These are phyloP conservation scores for Capillidium rhysosporum DNA, from an alignment of 371 early-diverging fungal species.

Conservation along the genomic window DNA sequence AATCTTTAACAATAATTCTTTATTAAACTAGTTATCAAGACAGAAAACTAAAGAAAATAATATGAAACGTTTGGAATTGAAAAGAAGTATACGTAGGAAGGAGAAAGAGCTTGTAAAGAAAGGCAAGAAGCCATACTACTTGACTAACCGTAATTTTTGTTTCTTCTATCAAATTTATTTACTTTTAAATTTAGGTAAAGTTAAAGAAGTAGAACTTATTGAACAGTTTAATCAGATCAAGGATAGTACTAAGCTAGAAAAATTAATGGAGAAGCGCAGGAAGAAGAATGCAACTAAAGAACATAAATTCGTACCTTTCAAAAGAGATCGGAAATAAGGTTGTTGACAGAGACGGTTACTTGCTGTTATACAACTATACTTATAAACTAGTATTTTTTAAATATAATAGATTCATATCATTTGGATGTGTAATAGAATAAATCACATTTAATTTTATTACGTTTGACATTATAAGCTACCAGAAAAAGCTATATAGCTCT, in stretches of 20 bases:
- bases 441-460: too few species aligned
- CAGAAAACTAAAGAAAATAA: conserved; percentile 10
- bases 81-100: conserved; percentile 42
- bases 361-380: too few species aligned
- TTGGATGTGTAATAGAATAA: too few species aligned
- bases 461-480: too few species aligned
- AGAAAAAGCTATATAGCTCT: too few species aligned
- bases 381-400: too few species aligned
- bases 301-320: conserved; percentile 11
- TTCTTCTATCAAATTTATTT: not conserved
- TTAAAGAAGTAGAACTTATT: conserved; percentile 50
- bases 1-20: not conserved
- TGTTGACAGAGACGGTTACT: too few species aligned
- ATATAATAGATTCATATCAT: too few species aligned
- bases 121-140: conserved; percentile 74
- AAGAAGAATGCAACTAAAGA: conserved; percentile 72
- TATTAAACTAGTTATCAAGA: conserved; percentile 9
- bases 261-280: conserved; percentile 60
- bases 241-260: conserved; percentile 37
- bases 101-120: conserved; percentile 52
- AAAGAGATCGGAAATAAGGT: not conserved
- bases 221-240: conserved; percentile 42
- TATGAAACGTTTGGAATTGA: conserved; percentile 36
- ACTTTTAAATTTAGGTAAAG: conserved; percentile 24
- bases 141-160: conserved; percentile 46